Evolutionary conservation across 345 rosid genomes (phyloP), one percentile per base, ranked within the genome.

Genomic region (Firmiana major): DNA sequence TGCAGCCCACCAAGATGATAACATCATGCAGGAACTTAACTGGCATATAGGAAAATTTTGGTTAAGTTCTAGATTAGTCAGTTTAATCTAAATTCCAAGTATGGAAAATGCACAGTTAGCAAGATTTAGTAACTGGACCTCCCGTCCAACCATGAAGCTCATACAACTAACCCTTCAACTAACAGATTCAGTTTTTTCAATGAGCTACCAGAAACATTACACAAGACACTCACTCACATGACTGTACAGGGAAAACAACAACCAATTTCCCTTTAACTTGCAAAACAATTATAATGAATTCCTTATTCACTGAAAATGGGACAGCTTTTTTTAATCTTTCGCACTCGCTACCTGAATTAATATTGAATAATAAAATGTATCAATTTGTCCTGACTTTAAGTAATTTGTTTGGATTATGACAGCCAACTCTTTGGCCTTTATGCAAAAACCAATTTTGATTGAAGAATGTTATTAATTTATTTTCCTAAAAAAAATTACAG

Each of bases 141-240:
- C 76, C 36, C 49, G 21, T 73, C 38, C 75, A 71, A 71, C 65
- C 38, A 57, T 60, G 19, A 73, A 58, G 22, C 40, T 74, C 66
- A 5, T 40, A 38, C 53, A 49, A 42, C 65, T 58, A 42, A 38
- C 26, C 38, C 40, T 57, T 73, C 21, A 57, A 26, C 24, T 26
- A 60, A 60, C 54, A 62, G 42, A 19, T 75, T 63, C 54, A 48
- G 42, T n/a, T 45, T 63, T 46, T 46, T 16, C 67, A 17, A 51
- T 26, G 26, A 16, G 46, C 53, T 8, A 62, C 22, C 19, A 26
- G 58, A 75, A 12, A 43, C 0, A 15, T 26, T 62, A 63, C 11
- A 75, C 21, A 48, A 13, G 38, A 10, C 28, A 31, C 36, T 60
- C 54, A 74, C 36, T 74, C 34, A 21, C 31, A 43, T 28, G 7